Evolutionary conservation across 495 filamentous ascomycete genomes (phyloP), one percentile per base, ranked within the genome.

Genomic region (Cercophora scortea): DNA sequence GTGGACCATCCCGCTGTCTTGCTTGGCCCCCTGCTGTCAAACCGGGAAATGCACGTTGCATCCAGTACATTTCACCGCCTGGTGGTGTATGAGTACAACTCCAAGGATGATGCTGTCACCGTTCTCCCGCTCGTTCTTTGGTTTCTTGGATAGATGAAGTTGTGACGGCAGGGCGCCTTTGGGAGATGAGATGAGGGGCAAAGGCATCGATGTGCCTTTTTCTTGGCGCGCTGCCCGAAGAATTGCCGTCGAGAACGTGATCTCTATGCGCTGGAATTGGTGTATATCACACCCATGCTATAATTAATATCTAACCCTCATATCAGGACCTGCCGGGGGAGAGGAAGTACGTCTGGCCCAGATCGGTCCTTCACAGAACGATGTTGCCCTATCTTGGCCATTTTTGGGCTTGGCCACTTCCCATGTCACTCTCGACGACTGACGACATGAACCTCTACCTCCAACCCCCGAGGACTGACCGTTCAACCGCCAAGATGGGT

Each of bases 11-110:
- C 36, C 36, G 36, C 13, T 13, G 36, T 38, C 9, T 38, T 38
- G 9, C 13, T 13, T 38, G 9, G 13, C 10, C 36, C 13, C 13
- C 36, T 11, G 8, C 25, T 13, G 16, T 2, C 19, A 18, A 50
- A 49, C 36, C 47, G 11, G 47, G 47, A 33, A 50, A 50, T 6
- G 18, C n/a, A 32, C 1, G 47, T 50, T 50, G 38, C 47, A 49
- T 42, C 18, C n/a, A 17, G 36, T 10, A 35, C 45, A 47, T 8
- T 32, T 6, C 42, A 17, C 19, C 15, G 16, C 42, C 15, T 2
- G 7, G 13, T 11, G 36, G 36, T 38, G 36, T 38, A 38, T 13
- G 36, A 10, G 36, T 38, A 38, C 36, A 13, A 38, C 36, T 11
- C 36, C 13, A 13, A 38, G 36, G 36, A 13, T 38, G 36, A 38